These are phyloP conservation scores for Wickerhamomyces rabaulensis DNA, from an alignment of 805 yeast species.

Conservation along the genomic window DNA sequence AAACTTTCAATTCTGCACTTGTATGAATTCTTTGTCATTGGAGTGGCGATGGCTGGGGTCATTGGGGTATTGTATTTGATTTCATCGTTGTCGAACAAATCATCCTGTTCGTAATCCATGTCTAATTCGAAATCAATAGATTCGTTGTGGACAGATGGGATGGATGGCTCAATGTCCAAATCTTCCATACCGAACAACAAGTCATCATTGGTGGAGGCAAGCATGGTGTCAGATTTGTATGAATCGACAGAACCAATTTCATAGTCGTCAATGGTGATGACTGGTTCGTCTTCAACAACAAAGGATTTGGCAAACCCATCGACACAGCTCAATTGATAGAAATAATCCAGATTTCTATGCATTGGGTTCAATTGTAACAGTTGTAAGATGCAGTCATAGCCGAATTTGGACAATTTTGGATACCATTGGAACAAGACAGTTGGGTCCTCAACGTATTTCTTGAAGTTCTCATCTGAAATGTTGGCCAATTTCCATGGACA, in stretches of 20 bases:
- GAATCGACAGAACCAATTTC: neutral
- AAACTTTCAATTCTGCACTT: constrained; percentile 1
- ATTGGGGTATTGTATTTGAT: constrained; percentile 7
- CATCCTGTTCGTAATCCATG: constrained; percentile 3
- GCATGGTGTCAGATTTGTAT: neutral
- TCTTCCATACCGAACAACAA: constrained; percentile 13
- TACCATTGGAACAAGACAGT: constrained; percentile 71
- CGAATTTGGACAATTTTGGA: constrained; percentile 66
- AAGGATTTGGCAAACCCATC: constrained; percentile 7
- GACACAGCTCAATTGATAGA: constrained; percentile 20
- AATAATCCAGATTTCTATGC: constrained; percentile 43
- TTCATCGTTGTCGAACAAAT: constrained; percentile 4
- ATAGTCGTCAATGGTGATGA: neutral
- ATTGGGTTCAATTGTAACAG: constrained; percentile 64
- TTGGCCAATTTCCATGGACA: constrained; percentile 79
- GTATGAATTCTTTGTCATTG: constrained; percentile 2
- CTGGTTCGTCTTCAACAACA: constrained; percentile 1
- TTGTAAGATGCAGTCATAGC: constrained; percentile 61
- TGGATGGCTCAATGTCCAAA: neutral
- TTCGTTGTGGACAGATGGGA: neutral
- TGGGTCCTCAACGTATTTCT: constrained; percentile 61
- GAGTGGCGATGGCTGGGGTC: constrained; percentile 10
- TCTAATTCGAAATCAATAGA: neutral
- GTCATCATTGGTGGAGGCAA: constrained; percentile 7
- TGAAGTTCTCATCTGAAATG: constrained; percentile 59